phyloP scores from a whole-genome alignment of 768 basidiomycete genomes.

The Ramaria rubella region DNA sequence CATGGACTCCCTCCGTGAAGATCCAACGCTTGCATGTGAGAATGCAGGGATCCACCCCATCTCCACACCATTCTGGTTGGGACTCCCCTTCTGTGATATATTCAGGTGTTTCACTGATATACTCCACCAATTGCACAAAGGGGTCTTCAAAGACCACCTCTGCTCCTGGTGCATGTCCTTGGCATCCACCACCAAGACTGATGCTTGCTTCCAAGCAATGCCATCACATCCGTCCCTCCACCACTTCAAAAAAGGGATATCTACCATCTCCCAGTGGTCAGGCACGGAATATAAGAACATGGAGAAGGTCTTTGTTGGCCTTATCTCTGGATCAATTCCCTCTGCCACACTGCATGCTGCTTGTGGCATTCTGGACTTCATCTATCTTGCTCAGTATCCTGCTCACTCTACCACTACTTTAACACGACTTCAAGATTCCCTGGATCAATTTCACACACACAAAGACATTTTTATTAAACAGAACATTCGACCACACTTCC shows the following conservation, averaged over 20 bases:
- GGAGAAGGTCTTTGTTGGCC: constrained; percentile 28
- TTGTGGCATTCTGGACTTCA: constrained; percentile 28
- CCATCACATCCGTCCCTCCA: constrained; percentile 12
- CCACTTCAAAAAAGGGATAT: constrained; percentile 40
- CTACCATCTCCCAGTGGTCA: constrained; percentile 35
- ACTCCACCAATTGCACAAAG: constrained; percentile 46
- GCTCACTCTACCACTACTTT: constrained; percentile 26
- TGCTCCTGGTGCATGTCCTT: too few species aligned
- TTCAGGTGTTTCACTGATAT: constrained; percentile 33
- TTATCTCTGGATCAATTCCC: constrained; percentile 23
- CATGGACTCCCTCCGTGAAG: neutral
- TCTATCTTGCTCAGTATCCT: constrained; percentile 27
- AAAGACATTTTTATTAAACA: constrained; percentile 26
- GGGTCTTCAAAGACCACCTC: too few species aligned
- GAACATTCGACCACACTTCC: constrained; percentile 23
- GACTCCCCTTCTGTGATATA: constrained; percentile 31
- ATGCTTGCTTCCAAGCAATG: constrained; percentile 15
- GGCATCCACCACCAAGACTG: constrained; percentile 13
- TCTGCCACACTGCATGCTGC: constrained; percentile 19
- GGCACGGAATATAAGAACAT: constrained; percentile 36
- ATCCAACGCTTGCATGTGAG: too few species aligned
- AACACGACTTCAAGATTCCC: constrained; percentile 17
- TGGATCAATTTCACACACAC: constrained; percentile 23
- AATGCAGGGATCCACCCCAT: neutral
- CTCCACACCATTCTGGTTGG: too few species aligned